Evolutionary conservation across 768 basidiomycete genomes (phyloP).

Genomic region (Boletus reticulatus): DNA sequence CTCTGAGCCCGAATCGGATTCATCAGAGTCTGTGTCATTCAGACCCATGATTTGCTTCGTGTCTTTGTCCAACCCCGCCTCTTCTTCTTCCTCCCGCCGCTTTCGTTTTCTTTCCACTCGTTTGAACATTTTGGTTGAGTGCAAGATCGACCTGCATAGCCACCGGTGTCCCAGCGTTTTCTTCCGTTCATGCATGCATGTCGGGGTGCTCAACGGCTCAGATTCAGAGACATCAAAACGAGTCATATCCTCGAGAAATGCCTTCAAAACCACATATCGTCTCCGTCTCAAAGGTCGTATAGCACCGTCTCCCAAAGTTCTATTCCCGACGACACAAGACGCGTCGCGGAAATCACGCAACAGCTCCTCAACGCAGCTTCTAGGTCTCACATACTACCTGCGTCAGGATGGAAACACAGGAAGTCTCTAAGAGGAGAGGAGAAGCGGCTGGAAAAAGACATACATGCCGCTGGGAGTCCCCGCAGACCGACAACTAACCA

Average conservation of each 20-base stretch:
- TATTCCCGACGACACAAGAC: slow-evolving; percentile 2
- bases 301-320: not conserved
- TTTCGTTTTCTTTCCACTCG: slow-evolving; percentile 65
- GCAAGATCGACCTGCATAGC: slow-evolving; percentile 16
- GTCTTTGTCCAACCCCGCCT: slow-evolving; percentile 62
- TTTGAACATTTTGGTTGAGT: slow-evolving; percentile 65
- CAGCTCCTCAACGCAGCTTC: slow-evolving; percentile 36
- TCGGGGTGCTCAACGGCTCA: slow-evolving; percentile 19
- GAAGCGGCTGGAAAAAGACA: slow-evolving; percentile 32
- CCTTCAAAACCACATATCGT: not conserved
- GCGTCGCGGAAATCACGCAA: slow-evolving; percentile 23
- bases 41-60: slow-evolving; percentile 62
- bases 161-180: slow-evolving; percentile 21
- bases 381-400: slow-evolving; percentile 20
- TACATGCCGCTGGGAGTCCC: slow-evolving; percentile 11
- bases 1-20: slow-evolving; percentile 51
- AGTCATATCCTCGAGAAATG: slow-evolving; percentile 11
- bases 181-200: slow-evolving; percentile 29
- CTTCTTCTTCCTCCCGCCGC: slow-evolving; percentile 61
- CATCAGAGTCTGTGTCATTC: slow-evolving; percentile 75
- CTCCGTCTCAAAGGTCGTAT: not conserved
- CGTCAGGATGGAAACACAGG: slow-evolving; percentile 37
- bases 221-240: slow-evolving; percentile 16
- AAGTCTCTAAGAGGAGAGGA: slow-evolving; percentile 38
- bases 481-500: slow-evolving; percentile 24